Percentiles rank a stretch among this genome's conserved stretches.
Conservation (phyloP, 108 stramenopile species). For the Nitzschia palea region DNA sequence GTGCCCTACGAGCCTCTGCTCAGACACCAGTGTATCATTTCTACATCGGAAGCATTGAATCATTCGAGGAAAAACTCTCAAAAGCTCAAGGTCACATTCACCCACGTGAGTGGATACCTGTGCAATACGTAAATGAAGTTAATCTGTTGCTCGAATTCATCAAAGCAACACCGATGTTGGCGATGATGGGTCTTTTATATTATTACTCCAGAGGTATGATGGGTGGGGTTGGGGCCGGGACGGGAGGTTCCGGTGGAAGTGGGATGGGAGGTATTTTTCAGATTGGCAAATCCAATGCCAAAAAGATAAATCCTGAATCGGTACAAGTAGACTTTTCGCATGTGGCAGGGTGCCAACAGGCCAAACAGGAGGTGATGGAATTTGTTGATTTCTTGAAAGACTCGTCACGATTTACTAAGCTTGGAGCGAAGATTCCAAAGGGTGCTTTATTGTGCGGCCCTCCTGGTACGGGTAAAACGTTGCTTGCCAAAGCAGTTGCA, state of each 20-base stretch:
- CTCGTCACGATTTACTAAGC: conserved; percentile 82
- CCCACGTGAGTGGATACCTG: conserved; percentile 89
- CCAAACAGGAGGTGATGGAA: conserved; percentile 99
- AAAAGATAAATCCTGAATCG: conserved; percentile 84
- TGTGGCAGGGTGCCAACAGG: conserved; percentile 99
- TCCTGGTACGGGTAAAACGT: conserved; percentile 95
- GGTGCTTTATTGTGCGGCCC: conserved; percentile 95
- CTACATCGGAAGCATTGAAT: conserved; percentile 95
- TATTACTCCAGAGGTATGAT: conserved; percentile 83
- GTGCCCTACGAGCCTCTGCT: conserved; percentile 11
- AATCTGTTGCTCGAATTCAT: conserved; percentile 79
- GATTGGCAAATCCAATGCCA: conserved; percentile 87
- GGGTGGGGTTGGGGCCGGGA: conserved; percentile 67
- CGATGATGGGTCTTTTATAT: conserved; percentile 76
- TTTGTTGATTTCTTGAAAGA: conserved; percentile 96
- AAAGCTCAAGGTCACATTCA: conserved; percentile 85
- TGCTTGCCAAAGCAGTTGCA: conserved; percentile 98
- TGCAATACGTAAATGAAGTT: conserved; percentile 93
- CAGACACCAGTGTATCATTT: conserved; percentile 79
- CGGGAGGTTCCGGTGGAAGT: conserved; percentile 68
- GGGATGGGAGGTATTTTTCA: conserved; percentile 72
- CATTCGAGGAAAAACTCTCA: conserved; percentile 95
- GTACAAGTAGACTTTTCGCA: conserved; percentile 90
- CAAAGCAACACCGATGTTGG: conserved; percentile 72
- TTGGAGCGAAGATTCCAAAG: conserved; percentile 97